Percentiles rank a stretch among this genome's conserved stretches.
Evolutionary conservation across 495 filamentous ascomycete genomes (phyloP).

Genomic region (Aeminium ludgeri): DNA sequence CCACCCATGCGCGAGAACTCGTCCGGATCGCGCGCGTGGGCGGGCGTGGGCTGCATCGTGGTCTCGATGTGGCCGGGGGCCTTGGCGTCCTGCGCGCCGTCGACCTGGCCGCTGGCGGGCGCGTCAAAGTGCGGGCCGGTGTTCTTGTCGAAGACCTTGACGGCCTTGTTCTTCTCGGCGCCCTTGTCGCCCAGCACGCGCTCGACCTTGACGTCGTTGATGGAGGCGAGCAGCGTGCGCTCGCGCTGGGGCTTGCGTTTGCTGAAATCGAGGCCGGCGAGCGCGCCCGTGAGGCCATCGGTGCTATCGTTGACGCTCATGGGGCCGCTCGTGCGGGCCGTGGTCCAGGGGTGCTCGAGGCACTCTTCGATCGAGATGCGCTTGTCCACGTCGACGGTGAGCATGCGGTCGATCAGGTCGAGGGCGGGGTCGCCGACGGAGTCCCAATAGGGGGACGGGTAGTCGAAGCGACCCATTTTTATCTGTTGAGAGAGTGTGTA

Average conservation of each 20-base stretch:
- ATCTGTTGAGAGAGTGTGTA: constrained; percentile 85
- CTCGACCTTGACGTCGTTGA: constrained; percentile 62
- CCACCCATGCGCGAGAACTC: constrained; percentile 73
- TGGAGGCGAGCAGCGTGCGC: constrained; percentile 63
- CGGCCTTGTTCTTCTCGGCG: constrained; percentile 26
- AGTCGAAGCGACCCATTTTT: constrained; percentile 73
- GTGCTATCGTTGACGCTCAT: constrained; percentile 63
- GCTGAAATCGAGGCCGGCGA: constrained; percentile 67
- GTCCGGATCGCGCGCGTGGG: constrained; percentile 42
- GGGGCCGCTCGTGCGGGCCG: constrained; percentile 29
- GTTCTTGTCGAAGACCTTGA: constrained; percentile 74
- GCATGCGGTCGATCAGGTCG: constrained; percentile 90
- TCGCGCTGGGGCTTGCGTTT: constrained; percentile 64
- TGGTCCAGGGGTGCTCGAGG: constrained; percentile 82
- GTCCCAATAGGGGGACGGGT: constrained; percentile 97
- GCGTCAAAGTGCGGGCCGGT: constrained; percentile 22
- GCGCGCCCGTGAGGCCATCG: constrained; percentile 72
- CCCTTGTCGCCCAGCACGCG: constrained; percentile 34
- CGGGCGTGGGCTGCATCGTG: constrained; percentile 43
- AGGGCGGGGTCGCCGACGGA: constrained; percentile 75
- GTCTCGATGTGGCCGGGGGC: constrained; percentile 15
- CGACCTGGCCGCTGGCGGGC: not conserved
- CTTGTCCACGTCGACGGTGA: constrained; percentile 66
- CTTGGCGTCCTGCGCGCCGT: constrained; percentile 4
- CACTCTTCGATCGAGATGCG: constrained; percentile 81